Evolutionary conservation across 176 grass and related monocot species (phyloP).

Genomic region (Carex scoparia): DNA sequence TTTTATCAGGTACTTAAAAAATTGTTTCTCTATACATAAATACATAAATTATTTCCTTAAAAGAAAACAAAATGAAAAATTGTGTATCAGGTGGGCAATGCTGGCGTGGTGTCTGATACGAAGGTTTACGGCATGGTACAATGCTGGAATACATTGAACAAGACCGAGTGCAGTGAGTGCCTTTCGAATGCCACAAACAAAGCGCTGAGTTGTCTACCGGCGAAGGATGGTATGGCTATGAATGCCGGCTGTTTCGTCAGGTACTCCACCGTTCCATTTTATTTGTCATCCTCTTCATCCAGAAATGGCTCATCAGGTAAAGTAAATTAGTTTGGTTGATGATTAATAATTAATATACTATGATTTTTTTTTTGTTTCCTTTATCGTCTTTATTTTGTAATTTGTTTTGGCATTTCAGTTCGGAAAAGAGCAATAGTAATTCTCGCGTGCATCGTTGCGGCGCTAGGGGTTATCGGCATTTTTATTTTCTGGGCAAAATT

Average conservation of each 20-base stretch:
- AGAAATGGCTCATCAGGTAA: slow-evolving; percentile 20
- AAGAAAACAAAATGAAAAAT: neutral
- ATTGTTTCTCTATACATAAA: too few species aligned
- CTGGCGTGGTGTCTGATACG: neutral
- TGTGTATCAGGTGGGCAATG: neutral
- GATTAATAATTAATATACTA: neutral
- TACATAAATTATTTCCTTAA: neutral
- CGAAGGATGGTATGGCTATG: slow-evolving; percentile 36
- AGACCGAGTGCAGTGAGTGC: slow-evolving; percentile 50
- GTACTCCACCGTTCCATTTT: slow-evolving; percentile 76
- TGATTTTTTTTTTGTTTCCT: neutral
- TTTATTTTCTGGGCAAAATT: slow-evolving; percentile 42
- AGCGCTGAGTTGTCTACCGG: slow-evolving; percentile 44
- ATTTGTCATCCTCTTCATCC: slow-evolving; percentile 50
- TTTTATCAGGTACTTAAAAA: slow-evolving; percentile 17
- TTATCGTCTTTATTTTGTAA: neutral
- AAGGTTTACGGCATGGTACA: slow-evolving; percentile 60
- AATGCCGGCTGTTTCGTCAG: slow-evolving; percentile 78
- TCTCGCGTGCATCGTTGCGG: slow-evolving; percentile 26
- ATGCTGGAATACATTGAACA: slow-evolving; percentile 84
- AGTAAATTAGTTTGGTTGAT: neutral
- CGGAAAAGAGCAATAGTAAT: slow-evolving; percentile 35
- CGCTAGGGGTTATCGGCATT: slow-evolving; percentile 30
- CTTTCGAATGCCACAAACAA: slow-evolving; percentile 36
- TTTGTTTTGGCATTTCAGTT: slow-evolving; percentile 33